Conservation (phyloP, 2,329 filamentous ascomycete genomes). For the Pseudocercospora musae region DNA sequence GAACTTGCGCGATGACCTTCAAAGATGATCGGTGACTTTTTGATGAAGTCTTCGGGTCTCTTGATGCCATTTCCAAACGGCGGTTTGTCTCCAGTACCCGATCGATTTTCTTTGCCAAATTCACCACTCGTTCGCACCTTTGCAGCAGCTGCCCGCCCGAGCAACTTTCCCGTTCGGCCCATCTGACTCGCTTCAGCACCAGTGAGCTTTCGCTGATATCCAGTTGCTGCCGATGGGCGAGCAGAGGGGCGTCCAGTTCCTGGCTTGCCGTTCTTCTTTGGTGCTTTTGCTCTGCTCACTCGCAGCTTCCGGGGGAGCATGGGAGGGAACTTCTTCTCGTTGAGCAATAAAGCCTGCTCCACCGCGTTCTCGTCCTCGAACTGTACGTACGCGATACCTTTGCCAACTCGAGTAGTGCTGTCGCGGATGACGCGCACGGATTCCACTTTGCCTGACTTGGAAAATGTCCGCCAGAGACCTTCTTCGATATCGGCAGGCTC, state of each 20-base stretch:
- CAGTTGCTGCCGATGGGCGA: slow-evolving; percentile 24
- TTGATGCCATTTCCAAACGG: slow-evolving; percentile 40
- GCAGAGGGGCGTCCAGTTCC: slow-evolving; percentile 29
- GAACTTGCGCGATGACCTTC: slow-evolving; percentile 73
- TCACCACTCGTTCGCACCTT: slow-evolving; percentile 29
- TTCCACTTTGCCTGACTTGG: slow-evolving; percentile 76
- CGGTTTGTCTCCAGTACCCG: background rate
- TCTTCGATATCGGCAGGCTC: slow-evolving; percentile 83
- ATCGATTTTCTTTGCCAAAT: background rate
- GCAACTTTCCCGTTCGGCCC: slow-evolving; percentile 70
- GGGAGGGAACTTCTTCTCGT: slow-evolving; percentile 90
- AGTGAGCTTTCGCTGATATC: slow-evolving; percentile 68
- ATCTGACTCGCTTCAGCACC: slow-evolving; percentile 67
- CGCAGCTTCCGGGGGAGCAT: slow-evolving; percentile 86
- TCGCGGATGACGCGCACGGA: slow-evolving; percentile 91
- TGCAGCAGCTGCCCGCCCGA: slow-evolving; percentile 66
- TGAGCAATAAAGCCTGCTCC: slow-evolving; percentile 81
- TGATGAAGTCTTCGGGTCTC: slow-evolving; percentile 66
- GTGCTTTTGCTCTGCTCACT: slow-evolving; percentile 78
- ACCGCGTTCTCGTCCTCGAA: slow-evolving; percentile 85
- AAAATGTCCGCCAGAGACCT: slow-evolving; percentile 81
- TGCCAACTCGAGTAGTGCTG: slow-evolving; percentile 84
- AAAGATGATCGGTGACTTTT: slow-evolving; percentile 44
- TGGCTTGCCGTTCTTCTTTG: slow-evolving; percentile 48
- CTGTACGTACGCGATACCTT: slow-evolving; percentile 96